Evolutionary conservation across 2,329 filamentous ascomycete genomes (phyloP).

Genomic region (Aspergillus felis): DNA sequence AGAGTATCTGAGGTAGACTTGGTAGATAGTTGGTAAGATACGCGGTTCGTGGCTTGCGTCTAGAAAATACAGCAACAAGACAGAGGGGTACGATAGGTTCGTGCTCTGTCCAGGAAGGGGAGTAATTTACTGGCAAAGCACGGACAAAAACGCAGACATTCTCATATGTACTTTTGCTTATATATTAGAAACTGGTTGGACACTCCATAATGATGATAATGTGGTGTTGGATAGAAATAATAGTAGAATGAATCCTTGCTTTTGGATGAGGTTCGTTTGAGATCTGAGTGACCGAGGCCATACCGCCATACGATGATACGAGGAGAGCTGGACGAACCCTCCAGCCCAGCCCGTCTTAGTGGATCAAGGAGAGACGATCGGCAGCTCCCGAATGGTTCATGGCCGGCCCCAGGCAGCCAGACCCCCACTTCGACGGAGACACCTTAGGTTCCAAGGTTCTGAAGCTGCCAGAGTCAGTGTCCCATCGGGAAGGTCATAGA

Average conservation of each 20-base stretch:
- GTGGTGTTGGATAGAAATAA: neutral
- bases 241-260: neutral
- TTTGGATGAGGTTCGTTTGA: neutral
- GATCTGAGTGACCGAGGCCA: neutral
- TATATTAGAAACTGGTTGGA: neutral
- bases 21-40: neutral
- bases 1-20: neutral
- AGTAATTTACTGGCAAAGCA: neutral
- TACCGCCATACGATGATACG: neutral
- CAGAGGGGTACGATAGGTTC: neutral
- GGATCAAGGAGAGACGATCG: conserved; percentile 1
- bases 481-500: too few relatives aligned
- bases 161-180: neutral
- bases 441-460: neutral
- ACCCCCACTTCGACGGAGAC: neutral
- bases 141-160: neutral
- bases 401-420: neutral
- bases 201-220: neutral
- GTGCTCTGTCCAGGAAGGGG: neutral
- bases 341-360: too few relatives aligned
- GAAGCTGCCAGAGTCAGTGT: neutral
- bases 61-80: neutral
- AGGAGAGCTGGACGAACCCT: neutral
- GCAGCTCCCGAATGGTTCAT: conserved; percentile 11
- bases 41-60: too few relatives aligned